Percentiles rank a stretch among this genome's conserved stretches.
Conservation (phyloP, 225 moss, liverwort and hornwort genomes). For the Bryum argenteum region DNA sequence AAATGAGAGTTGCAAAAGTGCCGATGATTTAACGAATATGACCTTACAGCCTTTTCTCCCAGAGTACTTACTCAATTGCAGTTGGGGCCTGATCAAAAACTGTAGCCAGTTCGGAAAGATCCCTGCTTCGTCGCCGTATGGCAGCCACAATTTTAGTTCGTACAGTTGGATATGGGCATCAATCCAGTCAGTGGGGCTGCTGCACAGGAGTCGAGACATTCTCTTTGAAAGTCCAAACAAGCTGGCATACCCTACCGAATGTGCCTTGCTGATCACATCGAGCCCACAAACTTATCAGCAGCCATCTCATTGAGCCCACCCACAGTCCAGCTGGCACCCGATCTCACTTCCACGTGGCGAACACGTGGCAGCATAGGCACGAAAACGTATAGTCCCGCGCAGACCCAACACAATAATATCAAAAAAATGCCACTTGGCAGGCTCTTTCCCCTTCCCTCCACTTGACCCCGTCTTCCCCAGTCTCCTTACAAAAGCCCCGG, state of each 20-base stretch:
- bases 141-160: too few species aligned
- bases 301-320: not conserved
- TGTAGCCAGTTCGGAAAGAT: too few species aligned
- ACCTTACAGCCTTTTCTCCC: too few species aligned
- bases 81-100: too few species aligned
- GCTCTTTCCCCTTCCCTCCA: accelerated
- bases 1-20: too few species aligned
- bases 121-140: too few species aligned
- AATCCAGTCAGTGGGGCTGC: too few species aligned
- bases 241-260: not conserved
- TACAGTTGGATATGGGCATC: too few species aligned
- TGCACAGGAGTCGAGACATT: too few species aligned
- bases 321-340: not conserved
- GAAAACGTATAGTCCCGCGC: not conserved
- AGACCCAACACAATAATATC: conserved; percentile 9
- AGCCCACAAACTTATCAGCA: conserved; percentile 1
- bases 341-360: not conserved
- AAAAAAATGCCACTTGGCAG: conserved; percentile 2
- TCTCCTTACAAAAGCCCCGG: conserved; percentile 22
- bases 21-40: too few species aligned
- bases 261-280: conserved; percentile 1
- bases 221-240: not conserved
- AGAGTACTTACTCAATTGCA: too few species aligned
- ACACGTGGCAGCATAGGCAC: not conserved
- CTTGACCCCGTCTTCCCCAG: not conserved